Base-by-base conservation (phyloP, 2,329 filamentous ascomycete species). In the Phaeosphaeriaceae sp. region DNA sequence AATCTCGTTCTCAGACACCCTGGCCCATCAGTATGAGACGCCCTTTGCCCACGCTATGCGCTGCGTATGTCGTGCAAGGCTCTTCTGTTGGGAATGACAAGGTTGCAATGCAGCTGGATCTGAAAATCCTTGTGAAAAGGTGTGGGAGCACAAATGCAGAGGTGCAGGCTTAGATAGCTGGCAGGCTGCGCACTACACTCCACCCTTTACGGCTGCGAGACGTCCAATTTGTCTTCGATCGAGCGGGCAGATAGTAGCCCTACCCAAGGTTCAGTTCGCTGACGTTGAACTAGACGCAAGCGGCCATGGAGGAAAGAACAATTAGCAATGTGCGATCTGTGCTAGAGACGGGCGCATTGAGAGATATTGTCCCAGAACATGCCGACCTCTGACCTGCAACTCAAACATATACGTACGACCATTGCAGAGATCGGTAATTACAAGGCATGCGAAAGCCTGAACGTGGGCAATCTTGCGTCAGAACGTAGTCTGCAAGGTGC, bases 331-430 rank as follows among this genome's bases (percentile, higher is more conserved):
- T 93, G 31, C 81, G 83, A 21, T 78, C 82, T 63, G 91, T 88
- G 1, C 66, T 93, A 6, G 81, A 85, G 62, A 83, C 83, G 49
- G 88, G 88, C 0, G 85, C 81, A 63, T 72, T 93, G 69, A 86
- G 85, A 73, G 91, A 84, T 60, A 85, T 89, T 20, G 90, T 94
- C n/a, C 84, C 86, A 1, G 91, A 94, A 78, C 91, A 94, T 77
- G 81, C 76, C 51, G 77, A 82, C 62, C 73, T 85, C 58, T 65
- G 51, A 61, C 33, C 20, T 44, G 47, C 19, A 19, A 7, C 27
- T 48, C 21, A 52, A 54, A 36, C 9, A 22, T 9, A 13, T n/a
- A 21, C 19, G 27, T 44, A 20, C n/a, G 41, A 21, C n/a, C 15
- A n/a, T 3, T 20, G 11, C 41, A 7, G n/a, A 15, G 19, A 19